phyloP scores from a whole-genome alignment of 257 asterid genomes.

The Thymus quinquecostatus region DNA sequence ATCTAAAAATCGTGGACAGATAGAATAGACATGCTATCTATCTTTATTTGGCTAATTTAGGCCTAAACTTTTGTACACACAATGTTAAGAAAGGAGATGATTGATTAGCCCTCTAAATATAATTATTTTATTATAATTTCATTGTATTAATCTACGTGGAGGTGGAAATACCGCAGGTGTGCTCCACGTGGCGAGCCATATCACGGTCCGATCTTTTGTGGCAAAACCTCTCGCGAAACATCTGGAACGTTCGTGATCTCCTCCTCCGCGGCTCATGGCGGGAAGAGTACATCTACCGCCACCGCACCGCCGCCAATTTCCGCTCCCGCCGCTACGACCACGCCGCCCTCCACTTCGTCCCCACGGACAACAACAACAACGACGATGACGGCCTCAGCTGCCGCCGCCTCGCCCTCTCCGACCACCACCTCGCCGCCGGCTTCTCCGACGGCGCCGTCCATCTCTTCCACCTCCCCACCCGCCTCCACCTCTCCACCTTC shows the following conservation, averaged over 20 bases:
- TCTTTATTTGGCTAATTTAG: too few species aligned
- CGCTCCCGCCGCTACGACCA: constrained; percentile 40
- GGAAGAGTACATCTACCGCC: constrained; percentile 73
- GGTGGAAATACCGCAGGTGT: constrained; percentile 44
- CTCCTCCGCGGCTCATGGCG: constrained; percentile 64
- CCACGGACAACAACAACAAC: constrained; percentile 49
- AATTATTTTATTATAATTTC: too few species aligned
- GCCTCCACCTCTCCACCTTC: constrained; percentile 57
- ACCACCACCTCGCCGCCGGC: constrained; percentile 75
- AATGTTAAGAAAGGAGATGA: too few species aligned
- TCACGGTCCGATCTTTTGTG: constrained; percentile 85
- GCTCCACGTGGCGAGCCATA: constrained; percentile 87
- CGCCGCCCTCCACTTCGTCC: constrained; percentile 58
- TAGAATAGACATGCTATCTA: too few species aligned
- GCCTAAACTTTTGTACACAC: too few species aligned
- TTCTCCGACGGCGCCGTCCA: constrained; percentile 77
- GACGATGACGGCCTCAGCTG: constrained; percentile 54
- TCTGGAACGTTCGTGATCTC: constrained; percentile 61
- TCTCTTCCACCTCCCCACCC: constrained; percentile 51
- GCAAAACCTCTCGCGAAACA: constrained; percentile 62
- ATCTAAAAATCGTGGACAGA: too few species aligned
- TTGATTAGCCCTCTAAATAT: too few species aligned
- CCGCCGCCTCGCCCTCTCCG: constrained; percentile 79
- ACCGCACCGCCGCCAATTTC: constrained; percentile 67
- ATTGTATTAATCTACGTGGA: too few species aligned